These are phyloP conservation scores for Metarhizium anisopliae DNA, from an alignment of 2,329 filamentous ascomycete genomes.

Conservation along the genomic window DNA sequence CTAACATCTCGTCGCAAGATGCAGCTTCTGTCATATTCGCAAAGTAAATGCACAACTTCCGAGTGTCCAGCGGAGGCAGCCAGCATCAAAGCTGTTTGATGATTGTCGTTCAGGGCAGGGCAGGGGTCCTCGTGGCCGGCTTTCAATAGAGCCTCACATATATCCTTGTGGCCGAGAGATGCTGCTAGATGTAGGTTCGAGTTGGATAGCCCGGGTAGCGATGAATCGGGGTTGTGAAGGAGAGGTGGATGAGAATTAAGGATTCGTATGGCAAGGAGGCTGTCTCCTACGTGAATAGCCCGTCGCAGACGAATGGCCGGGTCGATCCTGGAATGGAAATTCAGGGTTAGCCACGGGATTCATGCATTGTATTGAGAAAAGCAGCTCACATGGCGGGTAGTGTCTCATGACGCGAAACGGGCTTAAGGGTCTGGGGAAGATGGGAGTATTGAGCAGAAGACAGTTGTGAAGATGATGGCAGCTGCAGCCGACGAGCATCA, in stretches of 20 bases:
- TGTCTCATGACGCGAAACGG: slow-evolving; percentile 8
- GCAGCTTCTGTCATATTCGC: slow-evolving; percentile 50
- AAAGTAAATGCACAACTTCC: slow-evolving; percentile 64
- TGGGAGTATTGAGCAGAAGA: background rate
- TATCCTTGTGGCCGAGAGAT: slow-evolving; percentile 58
- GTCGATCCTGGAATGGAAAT: slow-evolving; percentile 52
- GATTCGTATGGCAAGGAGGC: slow-evolving; percentile 65
- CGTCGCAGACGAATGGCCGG: slow-evolving; percentile 68
- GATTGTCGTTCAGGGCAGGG: slow-evolving; percentile 68
- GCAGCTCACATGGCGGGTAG: slow-evolving; percentile 11
- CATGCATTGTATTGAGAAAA: too few species aligned
- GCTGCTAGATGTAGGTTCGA: slow-evolving; percentile 78
- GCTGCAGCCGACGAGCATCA: background rate
- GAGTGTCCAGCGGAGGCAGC: slow-evolving; percentile 62
- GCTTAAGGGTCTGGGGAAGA: background rate
- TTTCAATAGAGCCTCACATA: slow-evolving; percentile 62
- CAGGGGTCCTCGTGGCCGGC: slow-evolving; percentile 65
- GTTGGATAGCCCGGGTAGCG: slow-evolving; percentile 61
- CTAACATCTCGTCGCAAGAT: slow-evolving; percentile 57
- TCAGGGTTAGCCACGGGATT: background rate
- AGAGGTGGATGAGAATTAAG: slow-evolving; percentile 61
- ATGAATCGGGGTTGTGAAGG: slow-evolving; percentile 71
- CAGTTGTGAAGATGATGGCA: background rate
- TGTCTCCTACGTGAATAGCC: slow-evolving; percentile 69
- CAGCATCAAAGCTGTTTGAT: slow-evolving; percentile 75